Conservation (phyloP, 768 basidiomycete species). For the Bullera alba region DNA sequence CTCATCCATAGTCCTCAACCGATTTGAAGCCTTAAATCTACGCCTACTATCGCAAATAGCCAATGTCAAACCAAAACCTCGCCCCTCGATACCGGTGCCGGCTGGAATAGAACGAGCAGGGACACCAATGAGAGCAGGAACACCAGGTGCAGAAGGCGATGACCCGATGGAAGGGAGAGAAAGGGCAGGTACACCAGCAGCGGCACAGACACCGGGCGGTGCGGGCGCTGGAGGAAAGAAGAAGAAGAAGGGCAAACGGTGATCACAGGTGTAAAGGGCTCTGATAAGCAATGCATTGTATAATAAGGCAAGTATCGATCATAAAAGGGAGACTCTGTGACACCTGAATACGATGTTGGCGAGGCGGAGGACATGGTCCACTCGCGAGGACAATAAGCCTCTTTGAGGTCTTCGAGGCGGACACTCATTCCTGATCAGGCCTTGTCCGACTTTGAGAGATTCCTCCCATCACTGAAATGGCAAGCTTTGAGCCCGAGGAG, state of each 20-base stretch:
- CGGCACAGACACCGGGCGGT: constrained; percentile 3
- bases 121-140: constrained; percentile 3
- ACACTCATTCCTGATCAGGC: too few relatives aligned
- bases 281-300: too few relatives aligned
- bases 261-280: too few relatives aligned
- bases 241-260: constrained; percentile 47
- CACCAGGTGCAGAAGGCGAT: constrained; percentile 18
- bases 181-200: neutral
- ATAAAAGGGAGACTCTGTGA: too few relatives aligned
- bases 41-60: constrained; percentile 51
- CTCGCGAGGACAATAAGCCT: too few relatives aligned
- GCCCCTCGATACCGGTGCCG: constrained; percentile 2
- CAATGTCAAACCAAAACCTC: constrained; percentile 14
- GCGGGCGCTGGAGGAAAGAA: constrained; percentile 39
- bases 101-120: constrained; percentile 1
- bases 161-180: constrained; percentile 4
- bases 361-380: too few relatives aligned
- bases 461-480: too few relatives aligned
- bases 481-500: too few relatives aligned
- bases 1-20: constrained; percentile 89
- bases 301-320: too few relatives aligned
- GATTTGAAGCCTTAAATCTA: constrained; percentile 85
- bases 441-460: too few relatives aligned
- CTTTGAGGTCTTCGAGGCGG: too few relatives aligned
- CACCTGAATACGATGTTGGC: too few relatives aligned